Evolutionary conservation across 1,139 yeast species (phyloP).

Genomic region (Suhomyces bribrorum): DNA sequence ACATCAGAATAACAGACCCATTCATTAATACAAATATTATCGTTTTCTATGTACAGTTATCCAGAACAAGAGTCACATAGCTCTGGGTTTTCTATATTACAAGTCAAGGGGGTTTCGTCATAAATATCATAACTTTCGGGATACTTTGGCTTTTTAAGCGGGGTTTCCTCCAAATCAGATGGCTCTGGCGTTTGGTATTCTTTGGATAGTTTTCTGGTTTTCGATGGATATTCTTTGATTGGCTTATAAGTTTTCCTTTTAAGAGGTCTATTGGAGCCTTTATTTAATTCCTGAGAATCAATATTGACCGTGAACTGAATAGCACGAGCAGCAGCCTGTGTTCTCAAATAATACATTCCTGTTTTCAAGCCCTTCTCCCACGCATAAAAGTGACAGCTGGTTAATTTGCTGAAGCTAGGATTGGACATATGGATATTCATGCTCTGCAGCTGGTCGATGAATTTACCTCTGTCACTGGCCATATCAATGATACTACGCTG

Average conservation of each 20-base stretch:
- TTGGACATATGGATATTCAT: constrained; percentile 56
- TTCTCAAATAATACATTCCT: constrained; percentile 63
- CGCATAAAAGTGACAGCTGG: constrained; percentile 61
- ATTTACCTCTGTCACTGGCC: constrained; percentile 64
- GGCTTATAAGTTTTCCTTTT: constrained; percentile 22
- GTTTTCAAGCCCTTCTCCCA: constrained; percentile 67
- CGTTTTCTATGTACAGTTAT: constrained; percentile 13
- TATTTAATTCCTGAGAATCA: constrained; percentile 7
- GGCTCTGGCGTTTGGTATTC: neutral
- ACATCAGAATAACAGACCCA: too few species aligned
- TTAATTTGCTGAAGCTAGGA: constrained; percentile 60
- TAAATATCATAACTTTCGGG: constrained; percentile 24
- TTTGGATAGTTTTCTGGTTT: constrained; percentile 1
- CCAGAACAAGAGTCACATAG: constrained; percentile 53
- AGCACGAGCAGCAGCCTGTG: constrained; percentile 93
- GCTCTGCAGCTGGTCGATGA: constrained; percentile 61
- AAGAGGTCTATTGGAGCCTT: neutral
- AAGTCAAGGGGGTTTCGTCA: constrained; percentile 40
- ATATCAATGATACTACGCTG: constrained; percentile 58
- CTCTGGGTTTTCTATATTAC: constrained; percentile 36
- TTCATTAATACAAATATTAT: too few species aligned
- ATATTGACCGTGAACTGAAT: constrained; percentile 85
- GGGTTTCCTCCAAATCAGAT: neutral
- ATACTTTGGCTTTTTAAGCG: neutral
- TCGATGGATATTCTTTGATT: neutral